These are phyloP conservation scores for Paxillus rubicundulus DNA, from an alignment of 768 basidiomycete species.

Conservation along the genomic window DNA sequence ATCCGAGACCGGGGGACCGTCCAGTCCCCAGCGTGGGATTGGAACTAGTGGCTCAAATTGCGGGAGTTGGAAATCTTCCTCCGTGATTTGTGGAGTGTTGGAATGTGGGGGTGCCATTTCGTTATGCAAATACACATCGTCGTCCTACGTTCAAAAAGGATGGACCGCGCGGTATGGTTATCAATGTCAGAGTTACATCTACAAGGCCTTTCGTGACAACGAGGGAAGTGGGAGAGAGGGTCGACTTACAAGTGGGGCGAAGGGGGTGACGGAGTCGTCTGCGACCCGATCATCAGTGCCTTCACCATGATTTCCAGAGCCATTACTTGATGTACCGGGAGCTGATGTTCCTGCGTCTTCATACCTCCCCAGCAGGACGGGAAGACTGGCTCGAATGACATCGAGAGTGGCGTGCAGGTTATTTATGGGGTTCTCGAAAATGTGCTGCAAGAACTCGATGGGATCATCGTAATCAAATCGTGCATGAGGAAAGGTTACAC, in stretches of 20 bases:
- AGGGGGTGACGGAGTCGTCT: slow-evolving; percentile 9
- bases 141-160: slow-evolving; percentile 13
- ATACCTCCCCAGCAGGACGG: slow-evolving; percentile 28
- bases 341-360: neutral
- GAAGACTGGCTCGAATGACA: slow-evolving; percentile 33
- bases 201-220: slow-evolving; percentile 25
- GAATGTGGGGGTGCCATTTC: neutral
- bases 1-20: neutral
- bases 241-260: slow-evolving; percentile 26
- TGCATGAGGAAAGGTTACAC: slow-evolving; percentile 23
- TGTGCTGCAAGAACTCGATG: slow-evolving; percentile 45
- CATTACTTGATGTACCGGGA: slow-evolving; percentile 1
- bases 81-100: neutral
- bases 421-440: slow-evolving; percentile 47
- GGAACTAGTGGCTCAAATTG: slow-evolving; percentile 5
- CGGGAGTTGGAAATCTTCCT: neutral
- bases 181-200: slow-evolving; percentile 31
- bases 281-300: slow-evolving; percentile 29
- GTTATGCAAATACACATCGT: slow-evolving; percentile 5
- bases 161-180: slow-evolving; percentile 9
- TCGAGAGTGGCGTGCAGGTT: slow-evolving; percentile 41
- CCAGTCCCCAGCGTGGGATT: neutral
- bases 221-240: slow-evolving; percentile 15
- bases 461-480: slow-evolving; percentile 30
- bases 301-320: slow-evolving; percentile 28